Percentiles rank a stretch among this genome's conserved stretches.
Evolutionary conservation across 345 rosid species (phyloP).

Genomic region (Salix udensis): DNA sequence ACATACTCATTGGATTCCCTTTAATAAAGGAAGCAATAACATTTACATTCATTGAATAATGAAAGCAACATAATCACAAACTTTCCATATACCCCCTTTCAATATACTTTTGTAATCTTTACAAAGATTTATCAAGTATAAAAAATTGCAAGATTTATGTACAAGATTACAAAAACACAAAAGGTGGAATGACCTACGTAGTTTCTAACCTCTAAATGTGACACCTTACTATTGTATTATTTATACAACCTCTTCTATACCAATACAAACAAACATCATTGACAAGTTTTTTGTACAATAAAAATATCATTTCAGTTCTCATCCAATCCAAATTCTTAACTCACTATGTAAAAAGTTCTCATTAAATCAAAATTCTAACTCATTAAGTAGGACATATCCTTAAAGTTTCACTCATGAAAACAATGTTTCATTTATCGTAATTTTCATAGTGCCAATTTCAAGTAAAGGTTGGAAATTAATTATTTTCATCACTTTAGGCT

Average conservation of each 20-base stretch:
- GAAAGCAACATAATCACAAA: not conserved
- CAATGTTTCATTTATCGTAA: not conserved
- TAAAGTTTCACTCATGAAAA: too few species aligned
- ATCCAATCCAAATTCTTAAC: not conserved
- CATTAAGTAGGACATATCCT: not conserved
- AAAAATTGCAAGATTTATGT: not conserved
- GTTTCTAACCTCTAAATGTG: too few species aligned
- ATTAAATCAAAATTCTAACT: not conserved
- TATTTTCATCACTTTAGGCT: not conserved
- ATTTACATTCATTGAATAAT: too few species aligned
- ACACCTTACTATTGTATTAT: fast-evolving
- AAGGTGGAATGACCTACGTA: not conserved
- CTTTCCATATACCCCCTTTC: not conserved
- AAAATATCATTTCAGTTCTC: not conserved
- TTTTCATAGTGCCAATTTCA: too few species aligned
- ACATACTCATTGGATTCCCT: too few species aligned
- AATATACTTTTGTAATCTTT: too few species aligned
- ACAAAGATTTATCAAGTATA: not conserved
- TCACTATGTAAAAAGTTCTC: not conserved
- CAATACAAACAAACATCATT: not conserved
- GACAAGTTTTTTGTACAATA: fast-evolving
- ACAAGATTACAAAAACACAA: too few species aligned
- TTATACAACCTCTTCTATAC: too few species aligned
- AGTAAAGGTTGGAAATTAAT: not conserved
- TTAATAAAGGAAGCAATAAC: too few species aligned